Evolutionary conservation across 495 filamentous ascomycete species (phyloP).

Genomic region (Aspergillus sparsus): DNA sequence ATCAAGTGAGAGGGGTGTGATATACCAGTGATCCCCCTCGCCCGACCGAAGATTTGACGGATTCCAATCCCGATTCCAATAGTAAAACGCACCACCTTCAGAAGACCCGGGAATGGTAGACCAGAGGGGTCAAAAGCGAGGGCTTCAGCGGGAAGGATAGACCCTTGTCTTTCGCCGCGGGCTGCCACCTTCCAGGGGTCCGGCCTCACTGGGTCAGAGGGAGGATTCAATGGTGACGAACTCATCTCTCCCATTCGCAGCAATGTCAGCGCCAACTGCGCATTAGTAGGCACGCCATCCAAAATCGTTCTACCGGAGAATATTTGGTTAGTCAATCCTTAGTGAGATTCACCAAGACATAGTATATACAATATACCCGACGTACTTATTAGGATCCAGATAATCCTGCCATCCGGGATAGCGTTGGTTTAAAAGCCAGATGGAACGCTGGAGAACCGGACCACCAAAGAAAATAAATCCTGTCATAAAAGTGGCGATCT

Average conservation of each 20-base stretch:
- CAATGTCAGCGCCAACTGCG: constrained; percentile 80
- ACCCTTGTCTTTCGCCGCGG: not conserved
- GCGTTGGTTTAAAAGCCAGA: constrained; percentile 63
- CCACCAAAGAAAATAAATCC: constrained; percentile 82
- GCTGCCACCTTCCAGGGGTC: constrained; percentile 22
- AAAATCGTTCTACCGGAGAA: constrained; percentile 61
- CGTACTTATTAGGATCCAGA: constrained; percentile 67
- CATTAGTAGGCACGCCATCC: constrained; percentile 85
- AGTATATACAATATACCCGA: constrained; percentile 7
- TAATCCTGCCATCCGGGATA: constrained; percentile 76
- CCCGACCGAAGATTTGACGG: constrained; percentile 61
- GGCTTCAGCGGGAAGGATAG: constrained; percentile 1
- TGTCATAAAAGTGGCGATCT: constrained; percentile 61
- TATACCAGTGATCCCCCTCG: constrained; percentile 66
- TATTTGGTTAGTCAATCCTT: not conserved
- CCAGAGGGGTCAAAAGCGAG: not conserved
- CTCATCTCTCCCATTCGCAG: constrained; percentile 85
- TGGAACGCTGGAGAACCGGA: constrained; percentile 61
- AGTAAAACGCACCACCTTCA: not conserved
- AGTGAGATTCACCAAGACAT: not conserved
- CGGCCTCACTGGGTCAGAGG: constrained; percentile 45
- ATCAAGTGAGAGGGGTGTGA: constrained; percentile 68
- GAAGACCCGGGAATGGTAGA: not conserved
- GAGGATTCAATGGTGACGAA: constrained; percentile 78
- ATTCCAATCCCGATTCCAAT: not conserved